phyloP scores from a whole-genome alignment of 2,329 filamentous ascomycete species.

The Ophiostoma sp. region DNA sequence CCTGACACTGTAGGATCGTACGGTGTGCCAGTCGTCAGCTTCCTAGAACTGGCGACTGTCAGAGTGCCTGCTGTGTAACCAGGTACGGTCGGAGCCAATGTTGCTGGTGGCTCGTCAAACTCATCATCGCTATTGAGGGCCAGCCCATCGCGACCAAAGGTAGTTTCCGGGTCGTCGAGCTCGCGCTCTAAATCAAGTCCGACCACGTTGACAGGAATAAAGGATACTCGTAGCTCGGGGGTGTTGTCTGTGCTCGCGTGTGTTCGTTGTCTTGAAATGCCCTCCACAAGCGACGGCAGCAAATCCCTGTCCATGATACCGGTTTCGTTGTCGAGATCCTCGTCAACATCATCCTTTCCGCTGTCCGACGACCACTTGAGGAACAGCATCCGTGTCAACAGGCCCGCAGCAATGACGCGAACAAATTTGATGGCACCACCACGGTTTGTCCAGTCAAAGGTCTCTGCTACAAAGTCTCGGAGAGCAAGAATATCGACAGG shows the following conservation, averaged over 20 bases:
- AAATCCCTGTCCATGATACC: neutral
- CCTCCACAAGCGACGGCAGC: conserved; percentile 53
- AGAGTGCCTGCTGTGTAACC: neutral
- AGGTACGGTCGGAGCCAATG: conserved; percentile 27
- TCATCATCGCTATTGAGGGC: conserved; percentile 69
- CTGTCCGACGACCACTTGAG: conserved; percentile 12
- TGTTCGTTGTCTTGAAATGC: conserved; percentile 65
- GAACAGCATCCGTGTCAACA: conserved; percentile 62
- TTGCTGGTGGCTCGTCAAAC: conserved; percentile 40
- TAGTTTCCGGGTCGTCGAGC: conserved; percentile 44
- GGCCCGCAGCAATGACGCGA: conserved; percentile 71
- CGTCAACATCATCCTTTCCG: conserved; percentile 29
- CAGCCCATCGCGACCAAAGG: conserved; percentile 53
- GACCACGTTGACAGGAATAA: conserved; percentile 73
- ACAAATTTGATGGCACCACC: conserved; percentile 83
- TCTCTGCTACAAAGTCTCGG: conserved; percentile 72
- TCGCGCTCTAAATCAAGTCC: conserved; percentile 74
- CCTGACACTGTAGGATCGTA: conserved; percentile 69
- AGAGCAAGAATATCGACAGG: conserved; percentile 66
- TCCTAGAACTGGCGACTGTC: conserved; percentile 34
- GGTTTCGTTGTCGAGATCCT: neutral
- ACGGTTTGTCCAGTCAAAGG: conserved; percentile 82
- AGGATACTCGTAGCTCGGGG: conserved; percentile 76
- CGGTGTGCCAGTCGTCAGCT: conserved; percentile 30
- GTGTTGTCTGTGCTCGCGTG: conserved; percentile 75